Evolutionary conservation across 495 filamentous ascomycete genomes (phyloP), one percentile per base, ranked within the genome.

Genomic region (Penicillium crystallinum): DNA sequence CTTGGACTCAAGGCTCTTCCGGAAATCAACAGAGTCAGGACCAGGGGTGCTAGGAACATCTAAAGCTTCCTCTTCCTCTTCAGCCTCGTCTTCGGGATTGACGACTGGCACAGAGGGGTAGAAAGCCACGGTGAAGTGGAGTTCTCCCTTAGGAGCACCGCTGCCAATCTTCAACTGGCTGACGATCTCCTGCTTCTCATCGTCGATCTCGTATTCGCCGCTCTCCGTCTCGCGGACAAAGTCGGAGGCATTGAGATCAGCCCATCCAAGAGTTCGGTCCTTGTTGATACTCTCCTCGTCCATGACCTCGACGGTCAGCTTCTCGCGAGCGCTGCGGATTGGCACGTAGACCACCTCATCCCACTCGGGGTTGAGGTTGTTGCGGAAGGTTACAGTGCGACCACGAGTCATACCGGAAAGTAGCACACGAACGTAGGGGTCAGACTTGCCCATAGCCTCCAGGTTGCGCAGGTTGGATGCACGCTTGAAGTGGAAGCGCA

Each of bases 341-440:
- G 95, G 92, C 0, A 99, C 80, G 67, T 99, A 99, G 38, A 95
- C 78, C 11, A 97, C 81, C 67, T 99, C 95, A 61, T 99, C 90
- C 87, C 88, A 99, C 29, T 95, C 85, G 2, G 93, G 93, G 59
- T 96, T 89, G 17, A 99, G 82, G 61, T 96, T 96, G 65, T 92
- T 99, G 60, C 90, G 84, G 72, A 92, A 96, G 1, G 93, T 97
- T 40, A 99, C 93, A 1, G 95, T 96, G 46, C 90, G 82, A 17
- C 78, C 91, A 62, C 89, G 95, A 60, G 92, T 86, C 42, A 97
- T 79, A 25, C 93, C 92, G 27, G 90, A 95, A 25, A 96, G 79
- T 38, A 97, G 73, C 8, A 97, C 86, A 15, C 91, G 85, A 21
- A 81, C 89, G 62, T 97, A 99, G 0, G 93, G 89, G 66, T 99